Base-by-base conservation (phyloP, 768 basidiomycete species). In the Mycena metata region DNA sequence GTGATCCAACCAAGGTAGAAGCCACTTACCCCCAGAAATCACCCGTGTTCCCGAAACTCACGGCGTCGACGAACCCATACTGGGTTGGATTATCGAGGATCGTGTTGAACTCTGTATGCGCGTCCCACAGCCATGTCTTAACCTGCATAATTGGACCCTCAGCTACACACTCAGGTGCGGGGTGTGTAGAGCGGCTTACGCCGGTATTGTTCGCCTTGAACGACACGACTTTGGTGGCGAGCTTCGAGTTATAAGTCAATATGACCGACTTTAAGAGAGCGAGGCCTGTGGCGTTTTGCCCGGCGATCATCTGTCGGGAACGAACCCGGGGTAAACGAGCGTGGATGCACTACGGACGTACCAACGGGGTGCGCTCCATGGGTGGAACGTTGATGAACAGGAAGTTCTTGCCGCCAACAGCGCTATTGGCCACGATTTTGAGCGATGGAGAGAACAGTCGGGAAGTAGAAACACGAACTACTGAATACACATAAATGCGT, bases 401-500 rank as follows among this genome's bases (percentile, higher is more conserved):
- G 80, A 85, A 90, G 77, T 77, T 88, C 42, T 89, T 81, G 10
- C 84, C 90, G n/a, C 90, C 90, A 30, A 76, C 83, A 45, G 80
- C 78, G 79, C 86, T 87, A 56, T 16, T 39, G 33, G 26, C 50
- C 26, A 15, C 26, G 50, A 43, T 41, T 56, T 61, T 64, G 67
- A 62, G 60, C 60, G 39, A 21, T 17, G 42, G 43, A 41, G 23
- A 19, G 35, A 35, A 5, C 13, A 39, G 17, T 10, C 41, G 3
- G 23, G 17, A 21, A n/a, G 15, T 10, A n/a, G 2, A 39, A 39
- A 13, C 45, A 51, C 76, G 61, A 67, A 82, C 79, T 78, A 84
- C 82, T 77, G 75, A 36, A 16, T 55, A 60, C 5, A 72, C 67
- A 63, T n/a, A 19, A 19, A 5, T 1, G 26, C 5, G 24, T 26